Conservation (phyloP, 331 rosid species). For the Cydonia oblonga region DNA sequence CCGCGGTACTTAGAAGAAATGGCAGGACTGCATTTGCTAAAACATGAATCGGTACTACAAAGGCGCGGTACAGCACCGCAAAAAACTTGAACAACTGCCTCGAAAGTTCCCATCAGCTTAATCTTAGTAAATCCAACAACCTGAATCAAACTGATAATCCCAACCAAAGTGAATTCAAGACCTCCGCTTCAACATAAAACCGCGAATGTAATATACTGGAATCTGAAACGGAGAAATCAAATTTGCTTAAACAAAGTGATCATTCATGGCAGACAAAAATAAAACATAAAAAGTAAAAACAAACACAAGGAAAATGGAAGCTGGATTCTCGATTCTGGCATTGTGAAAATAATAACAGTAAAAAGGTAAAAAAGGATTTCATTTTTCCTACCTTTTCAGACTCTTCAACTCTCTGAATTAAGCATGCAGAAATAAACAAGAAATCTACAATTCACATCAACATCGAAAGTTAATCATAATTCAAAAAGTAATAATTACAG, state of each 20-base stretch:
- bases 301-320: not conserved
- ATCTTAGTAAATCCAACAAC: not conserved
- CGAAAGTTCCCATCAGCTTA: conserved; percentile 31
- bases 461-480: not conserved
- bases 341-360: not conserved
- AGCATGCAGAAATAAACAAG: not conserved
- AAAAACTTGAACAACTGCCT: conserved; percentile 40
- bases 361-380: not conserved
- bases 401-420: not conserved
- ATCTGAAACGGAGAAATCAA: not conserved
- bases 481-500: not conserved
- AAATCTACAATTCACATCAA: not conserved
- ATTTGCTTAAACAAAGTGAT: not conserved
- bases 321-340: not conserved
- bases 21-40: conserved; percentile 14
- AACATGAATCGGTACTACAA: conserved; percentile 15
- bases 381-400: not conserved
- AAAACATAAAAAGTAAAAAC: not conserved
- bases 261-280: not conserved
- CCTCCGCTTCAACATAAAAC: not conserved
- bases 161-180: not conserved
- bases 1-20: conserved; percentile 7
- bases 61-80: conserved; percentile 31
- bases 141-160: not conserved
- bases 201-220: not conserved